A percentile compares a stretch with the other conserved stretches of the same genome.
These are phyloP conservation scores for Coemansia sp. DNA, from an alignment of 192 early-diverging fungal species.

Conservation along the genomic window DNA sequence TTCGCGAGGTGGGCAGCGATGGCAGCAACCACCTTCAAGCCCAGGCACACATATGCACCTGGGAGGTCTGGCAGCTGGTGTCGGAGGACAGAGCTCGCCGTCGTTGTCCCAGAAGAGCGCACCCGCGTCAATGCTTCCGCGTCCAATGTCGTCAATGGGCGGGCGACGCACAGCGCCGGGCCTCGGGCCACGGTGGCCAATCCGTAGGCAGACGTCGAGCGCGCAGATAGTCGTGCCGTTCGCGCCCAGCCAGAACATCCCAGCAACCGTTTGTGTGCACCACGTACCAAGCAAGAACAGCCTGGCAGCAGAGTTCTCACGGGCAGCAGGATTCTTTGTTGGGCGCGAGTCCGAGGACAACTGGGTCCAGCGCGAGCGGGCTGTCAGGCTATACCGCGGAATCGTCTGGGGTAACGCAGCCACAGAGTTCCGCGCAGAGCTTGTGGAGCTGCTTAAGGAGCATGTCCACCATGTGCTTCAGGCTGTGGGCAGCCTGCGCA, in stretches of 20 bases:
- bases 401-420: slow-evolving; percentile 54
- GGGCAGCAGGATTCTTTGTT: slow-evolving; percentile 25
- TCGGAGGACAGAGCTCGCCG: slow-evolving; percentile 5
- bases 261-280: slow-evolving; percentile 30
- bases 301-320: slow-evolving; percentile 36
- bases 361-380: slow-evolving; percentile 49
- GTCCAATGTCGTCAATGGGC: slow-evolving; percentile 18
- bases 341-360: slow-evolving; percentile 51
- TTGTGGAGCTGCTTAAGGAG: slow-evolving; percentile 32
- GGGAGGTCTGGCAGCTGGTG: not conserved
- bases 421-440: slow-evolving; percentile 34
- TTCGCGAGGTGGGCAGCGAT: not conserved
- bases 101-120: slow-evolving; percentile 10
- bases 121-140: slow-evolving; percentile 11
- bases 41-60: slow-evolving; percentile 6
- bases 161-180: slow-evolving; percentile 15
- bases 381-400: slow-evolving; percentile 40
- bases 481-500: slow-evolving; percentile 45
- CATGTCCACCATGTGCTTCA: slow-evolving; percentile 38
- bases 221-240: slow-evolving; percentile 24
- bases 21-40: slow-evolving; percentile 5
- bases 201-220: slow-evolving; percentile 31
- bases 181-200: slow-evolving; percentile 17
- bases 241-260: slow-evolving; percentile 26
- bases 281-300: slow-evolving; percentile 35